Evolutionary conservation across 1,139 yeast genomes (phyloP), one percentile per base, ranked within the genome.

Genomic region (Candida sanyaensis): DNA sequence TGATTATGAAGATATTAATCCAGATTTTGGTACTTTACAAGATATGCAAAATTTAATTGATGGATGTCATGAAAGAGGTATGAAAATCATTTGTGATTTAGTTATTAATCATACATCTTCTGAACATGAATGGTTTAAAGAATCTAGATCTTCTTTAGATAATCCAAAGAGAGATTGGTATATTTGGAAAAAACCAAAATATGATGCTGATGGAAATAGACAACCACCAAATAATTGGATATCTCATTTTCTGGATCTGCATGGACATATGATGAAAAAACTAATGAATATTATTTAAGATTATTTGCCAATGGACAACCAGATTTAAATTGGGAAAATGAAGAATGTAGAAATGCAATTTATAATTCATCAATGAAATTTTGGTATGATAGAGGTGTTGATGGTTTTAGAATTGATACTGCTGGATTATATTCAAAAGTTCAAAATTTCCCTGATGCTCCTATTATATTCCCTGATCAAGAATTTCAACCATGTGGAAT

Each of bases 161-260:
- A 79, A 75, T 59, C 77, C 84, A 17, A 81, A 81, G 65, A 70
- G 86, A 59, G 83, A 81, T 61, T 81, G 86, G 86, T 81, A 80
- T 63, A 71, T 79, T 55, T 81, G 85, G 86, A 73, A 69, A 51
- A 73, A 75, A 34, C 74, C 83, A 23, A 68, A 62, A 50, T 73
- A 68, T 57, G 82, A 76, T 53, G 68, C 59, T 24, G 54, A 73
- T 5, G 84, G 84, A 24, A 68, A 70, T 41, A 71, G 82, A 61
- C 69, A 66, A 17, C 82, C 84, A 26, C 84, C 84, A 21, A 80
- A 77, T 65, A 81, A 81, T 62, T 81, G 86, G 85, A 57, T 57
- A 24, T 76, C 83, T 2, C 65, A 64, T 54, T 81, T 55, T 71
- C 79, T 8, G 83, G 81, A 4, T 68, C 80, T 12, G 84, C 84